A percentile compares a stretch with the other conserved stretches of the same genome.
These are phyloP conservation scores for Secale cereale DNA, from an alignment of 176 grass and related monocot species.

Conservation along the genomic window DNA sequence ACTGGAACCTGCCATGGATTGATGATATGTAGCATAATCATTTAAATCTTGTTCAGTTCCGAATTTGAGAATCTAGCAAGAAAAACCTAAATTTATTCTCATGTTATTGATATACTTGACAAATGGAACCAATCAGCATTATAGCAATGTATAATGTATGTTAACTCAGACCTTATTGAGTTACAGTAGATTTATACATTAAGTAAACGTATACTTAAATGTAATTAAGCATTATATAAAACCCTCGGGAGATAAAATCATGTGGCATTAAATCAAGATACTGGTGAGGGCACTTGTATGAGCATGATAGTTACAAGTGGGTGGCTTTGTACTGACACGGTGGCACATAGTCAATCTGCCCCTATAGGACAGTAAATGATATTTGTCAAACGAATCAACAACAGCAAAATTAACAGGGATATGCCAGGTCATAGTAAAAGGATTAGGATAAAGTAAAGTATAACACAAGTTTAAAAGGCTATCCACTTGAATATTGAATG, in stretches of 20 bases:
- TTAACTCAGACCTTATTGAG: background rate
- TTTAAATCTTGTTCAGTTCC: background rate
- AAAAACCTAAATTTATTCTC: background rate
- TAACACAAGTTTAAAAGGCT: background rate
- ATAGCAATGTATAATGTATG: background rate
- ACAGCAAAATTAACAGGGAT: background rate
- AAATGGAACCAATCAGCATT: background rate
- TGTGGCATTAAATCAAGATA: background rate
- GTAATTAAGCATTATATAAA: conserved; percentile 17
- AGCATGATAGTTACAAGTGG: background rate
- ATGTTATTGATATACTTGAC: background rate
- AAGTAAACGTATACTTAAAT: background rate
- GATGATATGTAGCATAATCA: background rate
- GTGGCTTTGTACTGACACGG: background rate
- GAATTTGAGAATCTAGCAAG: background rate
- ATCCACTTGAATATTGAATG: background rate
- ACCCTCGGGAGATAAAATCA: background rate
- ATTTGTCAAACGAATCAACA: conserved; percentile 17
- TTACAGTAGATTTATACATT: background rate
- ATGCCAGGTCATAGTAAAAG: background rate
- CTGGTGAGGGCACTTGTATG: background rate
- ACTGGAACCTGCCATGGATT: background rate
- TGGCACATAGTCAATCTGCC: background rate
- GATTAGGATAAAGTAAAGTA: background rate
- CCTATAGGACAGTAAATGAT: background rate